phyloP scores from a whole-genome alignment of 2,329 filamentous ascomycete species.

The Pseudogymnoascus pannorum region DNA sequence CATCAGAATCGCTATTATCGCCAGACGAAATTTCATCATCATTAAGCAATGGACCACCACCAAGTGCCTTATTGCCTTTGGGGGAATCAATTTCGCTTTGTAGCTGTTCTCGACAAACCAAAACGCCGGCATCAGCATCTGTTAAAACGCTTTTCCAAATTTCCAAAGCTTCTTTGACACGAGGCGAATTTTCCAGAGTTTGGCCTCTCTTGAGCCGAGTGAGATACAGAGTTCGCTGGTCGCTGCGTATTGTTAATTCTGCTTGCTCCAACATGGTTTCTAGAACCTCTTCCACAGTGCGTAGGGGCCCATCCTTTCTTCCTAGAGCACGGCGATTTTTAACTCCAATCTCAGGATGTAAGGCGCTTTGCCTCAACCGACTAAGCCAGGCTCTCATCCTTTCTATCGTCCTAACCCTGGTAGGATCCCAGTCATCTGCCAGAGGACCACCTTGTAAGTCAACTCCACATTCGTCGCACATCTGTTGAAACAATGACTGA shows the following conservation, averaged over 20 bases:
- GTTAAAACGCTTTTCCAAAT: conserved; percentile 58
- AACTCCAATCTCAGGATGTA: conserved; percentile 76
- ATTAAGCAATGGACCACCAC: conserved; percentile 17
- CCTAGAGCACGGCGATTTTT: conserved; percentile 59
- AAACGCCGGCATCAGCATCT: conserved; percentile 45
- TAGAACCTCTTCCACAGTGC: conserved; percentile 79
- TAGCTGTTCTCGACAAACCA: conserved; percentile 58
- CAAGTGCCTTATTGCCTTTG: conserved; percentile 19
- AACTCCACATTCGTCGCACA: conserved; percentile 64
- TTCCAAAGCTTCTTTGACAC: conserved; percentile 57
- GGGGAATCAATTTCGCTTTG: conserved; percentile 37
- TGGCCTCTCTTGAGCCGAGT: conserved; percentile 72
- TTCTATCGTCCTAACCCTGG: conserved; percentile 40
- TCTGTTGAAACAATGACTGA: conserved; percentile 63
- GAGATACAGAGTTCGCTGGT: conserved; percentile 63
- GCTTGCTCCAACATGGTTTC: conserved; percentile 88
- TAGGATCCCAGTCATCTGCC: conserved; percentile 53
- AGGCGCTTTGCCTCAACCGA: conserved; percentile 69
- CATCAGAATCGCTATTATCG: conserved; percentile 26
- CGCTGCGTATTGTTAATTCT: conserved; percentile 55
- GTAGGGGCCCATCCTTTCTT: conserved; percentile 57
- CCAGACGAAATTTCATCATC: conserved; percentile 23
- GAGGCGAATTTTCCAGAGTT: conserved; percentile 66
- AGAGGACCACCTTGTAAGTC: conserved; percentile 56
- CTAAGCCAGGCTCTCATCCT: conserved; percentile 75